Conservation (phyloP, 1,284 basidiomycete genomes). For the Porogramme epimiltina region DNA sequence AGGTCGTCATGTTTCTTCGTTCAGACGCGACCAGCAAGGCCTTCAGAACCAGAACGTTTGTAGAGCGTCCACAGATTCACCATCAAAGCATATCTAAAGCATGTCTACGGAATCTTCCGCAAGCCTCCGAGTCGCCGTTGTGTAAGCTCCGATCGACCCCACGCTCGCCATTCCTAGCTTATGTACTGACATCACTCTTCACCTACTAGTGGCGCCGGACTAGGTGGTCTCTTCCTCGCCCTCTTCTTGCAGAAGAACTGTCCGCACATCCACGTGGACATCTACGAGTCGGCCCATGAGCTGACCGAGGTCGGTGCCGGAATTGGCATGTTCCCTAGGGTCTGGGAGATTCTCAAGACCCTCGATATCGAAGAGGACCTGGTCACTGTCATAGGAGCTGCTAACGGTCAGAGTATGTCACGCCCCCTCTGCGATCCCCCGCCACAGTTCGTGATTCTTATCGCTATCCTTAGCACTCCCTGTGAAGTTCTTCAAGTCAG, state of each 20-base stretch:
- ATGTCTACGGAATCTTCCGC: too few species aligned
- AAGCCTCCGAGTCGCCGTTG: too few species aligned
- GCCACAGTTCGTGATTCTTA: background rate
- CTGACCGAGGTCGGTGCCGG: slow-evolving; percentile 46
- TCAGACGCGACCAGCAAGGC: too few species aligned
- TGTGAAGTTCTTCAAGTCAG: slow-evolving; percentile 11
- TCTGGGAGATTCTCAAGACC: slow-evolving; percentile 22
- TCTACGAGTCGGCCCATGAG: slow-evolving; percentile 41
- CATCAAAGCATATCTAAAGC: too few species aligned
- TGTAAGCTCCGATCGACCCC: too few species aligned
- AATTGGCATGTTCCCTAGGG: slow-evolving; percentile 32
- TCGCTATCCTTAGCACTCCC: background rate
- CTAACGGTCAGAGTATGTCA: slow-evolving; percentile 13
- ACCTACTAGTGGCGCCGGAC: slow-evolving; percentile 42
- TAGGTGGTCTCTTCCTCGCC: slow-evolving; percentile 37
- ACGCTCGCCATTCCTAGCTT: too few species aligned
- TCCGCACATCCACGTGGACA: slow-evolving; percentile 39
- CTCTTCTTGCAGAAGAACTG: slow-evolving; percentile 36
- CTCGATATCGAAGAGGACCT: slow-evolving; percentile 27
- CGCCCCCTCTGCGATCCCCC: background rate
- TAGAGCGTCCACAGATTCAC: too few species aligned
- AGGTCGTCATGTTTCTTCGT: too few species aligned
- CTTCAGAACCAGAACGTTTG: too few species aligned
- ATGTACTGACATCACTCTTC: too few species aligned
- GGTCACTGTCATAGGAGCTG: slow-evolving; percentile 1